These are phyloP conservation scores for Bipolaris victoriae DNA, from an alignment of 2,329 filamentous ascomycete species.

Conservation along the genomic window DNA sequence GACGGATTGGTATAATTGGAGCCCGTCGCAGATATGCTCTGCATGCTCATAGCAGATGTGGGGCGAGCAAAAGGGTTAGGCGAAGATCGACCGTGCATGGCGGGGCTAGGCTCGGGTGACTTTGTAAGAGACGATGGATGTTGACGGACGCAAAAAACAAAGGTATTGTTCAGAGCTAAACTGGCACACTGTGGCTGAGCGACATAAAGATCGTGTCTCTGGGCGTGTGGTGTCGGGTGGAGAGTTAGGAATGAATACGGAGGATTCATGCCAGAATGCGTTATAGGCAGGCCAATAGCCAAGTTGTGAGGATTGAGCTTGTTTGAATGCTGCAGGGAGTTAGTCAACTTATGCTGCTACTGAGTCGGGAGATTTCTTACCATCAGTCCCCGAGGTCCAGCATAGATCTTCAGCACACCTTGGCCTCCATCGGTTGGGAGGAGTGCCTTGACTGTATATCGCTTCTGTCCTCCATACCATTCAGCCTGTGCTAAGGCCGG, in stretches of 20 bases:
- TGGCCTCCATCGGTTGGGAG: conserved; percentile 91
- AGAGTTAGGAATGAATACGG: conserved; percentile 90
- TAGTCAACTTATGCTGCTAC: conserved; percentile 13
- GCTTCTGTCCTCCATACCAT: conserved; percentile 85
- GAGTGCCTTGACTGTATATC: conserved; percentile 91
- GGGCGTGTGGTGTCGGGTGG: conserved; percentile 96
- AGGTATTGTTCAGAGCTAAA: conserved; percentile 93
- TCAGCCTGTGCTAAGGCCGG: conserved; percentile 88
- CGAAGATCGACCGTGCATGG: conserved; percentile 54
- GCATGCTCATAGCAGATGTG: conserved; percentile 66
- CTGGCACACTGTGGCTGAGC: conserved; percentile 91
- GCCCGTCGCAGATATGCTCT: conserved; percentile 60
- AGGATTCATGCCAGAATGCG: conserved; percentile 90
- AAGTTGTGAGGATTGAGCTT: conserved; percentile 94
- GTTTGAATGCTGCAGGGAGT: conserved; percentile 72
- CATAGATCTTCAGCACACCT: conserved; percentile 87
- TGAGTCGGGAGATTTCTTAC: conserved; percentile 36
- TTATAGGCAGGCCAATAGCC: conserved; percentile 85
- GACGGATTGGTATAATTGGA: conserved; percentile 63
- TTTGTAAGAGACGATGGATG: conserved; percentile 70
- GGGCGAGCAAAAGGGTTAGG: conserved; percentile 62
- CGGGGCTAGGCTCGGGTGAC: conserved; percentile 43
- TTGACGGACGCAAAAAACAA: conserved; percentile 94
- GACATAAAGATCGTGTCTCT: conserved; percentile 95
- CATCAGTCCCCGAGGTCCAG: conserved; percentile 93